Base-by-base conservation (phyloP, 495 filamentous ascomycete genomes). In the Penicillium longicatenatum region DNA sequence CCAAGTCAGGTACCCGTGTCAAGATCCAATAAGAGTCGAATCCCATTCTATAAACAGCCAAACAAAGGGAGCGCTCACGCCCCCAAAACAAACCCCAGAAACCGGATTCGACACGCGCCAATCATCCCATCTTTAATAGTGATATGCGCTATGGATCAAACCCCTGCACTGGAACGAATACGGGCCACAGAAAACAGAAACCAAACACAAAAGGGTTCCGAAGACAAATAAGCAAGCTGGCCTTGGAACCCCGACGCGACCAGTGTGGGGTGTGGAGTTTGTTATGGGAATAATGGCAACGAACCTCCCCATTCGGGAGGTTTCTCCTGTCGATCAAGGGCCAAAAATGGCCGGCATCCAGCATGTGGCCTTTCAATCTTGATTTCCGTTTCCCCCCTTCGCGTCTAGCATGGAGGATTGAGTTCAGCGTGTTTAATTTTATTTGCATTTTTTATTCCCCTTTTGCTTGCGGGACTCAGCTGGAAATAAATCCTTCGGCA, bases 311-410 rank as follows among this genome's bases (percentile, higher is more conserved):
- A 30, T 42, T 42, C n/a, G 7, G 50, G 50, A 6, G 35, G 21
- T 19, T 52, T 52, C 50, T 52, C 50, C 50, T 52, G 50, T 52
- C 50, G 50, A 52, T 52, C 50, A 37, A 52, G 50, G 50, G 22
- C 50, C 21, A n/a, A 26, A 52, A 52, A 39, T 39, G 49, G 33
- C 17, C n/a, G n/a, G 20, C 37, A 39, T 17, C n/a, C 16, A 45
- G 42, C 42, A 45, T 45, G 42, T 45, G 42, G 42, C 21, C 46
- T 17, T 17, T 44, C n/a, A 19, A 22, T 22, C 42, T 46, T 46
- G 20, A 26, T 46, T 46, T 46, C 44, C 6, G 31, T 35, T 35
- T 35, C 14, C 37, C 14, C 37, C 37, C 37, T 39, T 39, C 31
- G 10, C 31, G 9, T 35, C 12, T 26, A 26, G 31, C 31, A 35